A percentile compares a stretch with the other conserved stretches of the same genome.
Evolutionary conservation across 2,329 filamentous ascomycete genomes (phyloP).

Genomic region (Leptographium procerum): DNA sequence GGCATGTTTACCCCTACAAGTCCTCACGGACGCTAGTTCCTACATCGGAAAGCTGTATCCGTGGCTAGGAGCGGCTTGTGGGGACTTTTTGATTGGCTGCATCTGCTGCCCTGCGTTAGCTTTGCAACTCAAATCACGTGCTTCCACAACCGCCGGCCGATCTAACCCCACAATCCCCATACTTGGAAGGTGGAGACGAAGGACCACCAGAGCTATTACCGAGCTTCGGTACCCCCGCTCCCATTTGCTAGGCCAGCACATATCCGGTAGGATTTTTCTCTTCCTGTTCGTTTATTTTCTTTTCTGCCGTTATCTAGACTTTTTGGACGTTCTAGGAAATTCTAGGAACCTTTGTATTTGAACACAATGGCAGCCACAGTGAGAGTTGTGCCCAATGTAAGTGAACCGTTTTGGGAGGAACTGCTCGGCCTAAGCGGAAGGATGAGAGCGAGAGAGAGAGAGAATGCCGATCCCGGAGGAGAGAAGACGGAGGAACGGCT

Average conservation of each 20-base stretch:
- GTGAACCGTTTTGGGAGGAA: conserved; percentile 7
- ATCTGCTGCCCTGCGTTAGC: no score
- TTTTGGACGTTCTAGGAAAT: neutral
- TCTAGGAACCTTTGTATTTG: neutral
- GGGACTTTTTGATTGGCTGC: no score
- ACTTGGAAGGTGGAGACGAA: neutral
- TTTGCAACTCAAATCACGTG: neutral
- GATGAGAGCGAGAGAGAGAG: no score
- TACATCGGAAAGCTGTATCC: no score
- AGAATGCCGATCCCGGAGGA: neutral
- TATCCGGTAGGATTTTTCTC: neutral
- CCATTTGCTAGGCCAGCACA: neutral
- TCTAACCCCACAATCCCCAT: neutral
- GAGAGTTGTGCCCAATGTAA: conserved; percentile 24
- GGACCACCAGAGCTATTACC: neutral
- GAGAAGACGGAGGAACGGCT: no score
- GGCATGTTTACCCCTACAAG: no score
- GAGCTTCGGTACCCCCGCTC: neutral
- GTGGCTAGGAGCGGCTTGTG: no score
- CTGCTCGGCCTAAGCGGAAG: neutral
- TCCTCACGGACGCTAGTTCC: no score
- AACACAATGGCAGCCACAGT: conserved; percentile 10
- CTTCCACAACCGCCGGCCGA: neutral
- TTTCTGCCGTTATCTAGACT: neutral
- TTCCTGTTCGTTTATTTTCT: neutral